Conservation (phyloP, 2,329 filamentous ascomycete genomes). For the Fusarium liriodendri region DNA sequence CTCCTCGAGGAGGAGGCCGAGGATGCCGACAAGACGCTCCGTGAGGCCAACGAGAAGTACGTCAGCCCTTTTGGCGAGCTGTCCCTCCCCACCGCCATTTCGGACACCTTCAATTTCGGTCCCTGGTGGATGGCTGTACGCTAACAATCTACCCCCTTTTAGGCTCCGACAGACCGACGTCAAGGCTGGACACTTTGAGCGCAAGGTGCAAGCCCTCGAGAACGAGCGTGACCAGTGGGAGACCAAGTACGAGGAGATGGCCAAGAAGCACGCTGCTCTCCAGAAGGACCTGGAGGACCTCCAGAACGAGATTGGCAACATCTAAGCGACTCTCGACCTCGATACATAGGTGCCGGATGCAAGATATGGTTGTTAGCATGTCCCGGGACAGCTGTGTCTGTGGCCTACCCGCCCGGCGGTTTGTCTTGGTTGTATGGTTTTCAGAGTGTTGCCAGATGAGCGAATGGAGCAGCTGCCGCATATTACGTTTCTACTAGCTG, state of each 20-base stretch:
- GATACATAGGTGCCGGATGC: constrained; percentile 36
- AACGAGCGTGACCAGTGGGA: constrained; percentile 94
- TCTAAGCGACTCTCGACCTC: constrained; percentile 65
- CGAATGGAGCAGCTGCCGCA: constrained; percentile 45
- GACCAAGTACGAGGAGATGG: constrained; percentile 97
- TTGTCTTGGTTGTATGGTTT: constrained; percentile 40
- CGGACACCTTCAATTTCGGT: constrained; percentile 12
- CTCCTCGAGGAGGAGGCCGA: constrained; percentile 98
- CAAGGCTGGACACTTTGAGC: constrained; percentile 99
- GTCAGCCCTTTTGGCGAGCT: constrained; percentile 50
- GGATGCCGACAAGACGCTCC: constrained; percentile 93
- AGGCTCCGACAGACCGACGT: constrained; percentile 99
- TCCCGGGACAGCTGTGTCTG: constrained; percentile 27
- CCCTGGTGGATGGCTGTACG: background rate
- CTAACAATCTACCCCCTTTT: constrained; percentile 33
- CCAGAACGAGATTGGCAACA: constrained; percentile 91
- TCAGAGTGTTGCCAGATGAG: constrained; percentile 43
- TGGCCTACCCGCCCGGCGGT: constrained; percentile 27
- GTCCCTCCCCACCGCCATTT: constrained; percentile 39
- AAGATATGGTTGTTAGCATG: constrained; percentile 32
- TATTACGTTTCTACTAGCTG: constrained; percentile 47
- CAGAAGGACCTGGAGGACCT: constrained; percentile 95
- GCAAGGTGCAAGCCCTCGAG: constrained; percentile 98
- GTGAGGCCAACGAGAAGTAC: constrained; percentile 99
- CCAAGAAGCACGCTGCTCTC: constrained; percentile 84